Percentiles rank a stretch among this genome's conserved stretches.
Conservation (phyloP, 768 basidiomycete species). For the Phaeolepiota aurea region DNA sequence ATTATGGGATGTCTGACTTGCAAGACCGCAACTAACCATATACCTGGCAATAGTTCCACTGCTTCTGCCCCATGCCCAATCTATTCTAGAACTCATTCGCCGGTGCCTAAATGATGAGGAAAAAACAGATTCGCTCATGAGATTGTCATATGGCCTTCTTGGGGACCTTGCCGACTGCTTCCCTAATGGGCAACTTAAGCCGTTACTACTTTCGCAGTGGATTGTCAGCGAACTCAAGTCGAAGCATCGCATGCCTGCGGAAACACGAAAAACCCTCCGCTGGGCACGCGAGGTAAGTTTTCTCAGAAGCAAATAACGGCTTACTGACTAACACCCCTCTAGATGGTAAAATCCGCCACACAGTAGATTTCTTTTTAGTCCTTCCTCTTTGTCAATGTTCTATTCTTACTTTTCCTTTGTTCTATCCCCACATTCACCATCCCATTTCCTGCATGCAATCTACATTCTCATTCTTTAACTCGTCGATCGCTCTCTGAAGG, state of each 20-base stretch:
- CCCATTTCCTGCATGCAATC: constrained; percentile 42
- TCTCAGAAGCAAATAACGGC: too few species aligned
- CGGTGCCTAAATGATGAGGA: constrained; percentile 77
- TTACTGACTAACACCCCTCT: constrained; percentile 1
- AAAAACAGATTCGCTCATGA: constrained; percentile 67
- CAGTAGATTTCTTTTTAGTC: constrained; percentile 37
- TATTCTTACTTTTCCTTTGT: constrained; percentile 13
- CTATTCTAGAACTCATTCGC: constrained; percentile 76
- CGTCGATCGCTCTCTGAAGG: constrained; percentile 59
- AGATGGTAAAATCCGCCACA: constrained; percentile 80
- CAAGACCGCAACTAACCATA: constrained; percentile 6
- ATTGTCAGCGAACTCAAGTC: constrained; percentile 62
- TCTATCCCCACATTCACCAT: constrained; percentile 5
- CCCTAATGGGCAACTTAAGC: constrained; percentile 74
- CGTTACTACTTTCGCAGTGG: constrained; percentile 74
- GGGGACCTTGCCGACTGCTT: constrained; percentile 92
- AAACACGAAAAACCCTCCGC: constrained; percentile 83
- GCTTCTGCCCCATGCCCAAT: constrained; percentile 61
- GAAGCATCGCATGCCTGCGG: constrained; percentile 63
- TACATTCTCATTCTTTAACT: constrained; percentile 27
- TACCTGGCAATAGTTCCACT: constrained; percentile 29
- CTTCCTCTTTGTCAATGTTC: constrained; percentile 13
- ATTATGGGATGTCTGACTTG: neutral
- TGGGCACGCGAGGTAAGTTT: constrained; percentile 85
- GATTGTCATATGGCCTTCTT: constrained; percentile 74